phyloP scores from a whole-genome alignment of 2,329 filamentous ascomycete genomes.

The Aspergillus hiratsukae region DNA sequence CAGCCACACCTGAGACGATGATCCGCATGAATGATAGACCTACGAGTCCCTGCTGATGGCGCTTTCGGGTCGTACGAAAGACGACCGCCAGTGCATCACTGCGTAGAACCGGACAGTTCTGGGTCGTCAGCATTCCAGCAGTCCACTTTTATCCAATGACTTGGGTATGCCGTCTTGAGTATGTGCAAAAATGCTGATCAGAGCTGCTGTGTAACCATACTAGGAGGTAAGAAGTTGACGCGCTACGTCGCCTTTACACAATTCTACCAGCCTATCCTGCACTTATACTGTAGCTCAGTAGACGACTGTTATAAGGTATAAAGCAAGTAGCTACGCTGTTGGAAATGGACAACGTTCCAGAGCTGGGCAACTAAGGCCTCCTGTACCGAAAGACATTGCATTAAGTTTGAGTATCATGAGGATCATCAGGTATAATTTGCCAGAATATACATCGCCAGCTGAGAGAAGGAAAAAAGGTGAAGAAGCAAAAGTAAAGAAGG shows the following conservation, averaged over 20 bases:
- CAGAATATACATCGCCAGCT: constrained; percentile 3
- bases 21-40: background rate
- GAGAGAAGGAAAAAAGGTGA: constrained; percentile 5
- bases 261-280: background rate
- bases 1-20: background rate
- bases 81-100: too few species aligned
- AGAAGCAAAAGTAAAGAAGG: constrained; percentile 3
- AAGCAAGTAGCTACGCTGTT: background rate
- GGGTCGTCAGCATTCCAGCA: background rate
- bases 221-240: background rate
- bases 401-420: constrained; percentile 16
- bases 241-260: background rate
- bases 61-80: background rate
- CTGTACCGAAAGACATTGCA: constrained; percentile 12
- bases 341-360: background rate
- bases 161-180: background rate
- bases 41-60: background rate
- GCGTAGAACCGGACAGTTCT: background rate
- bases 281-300: background rate
- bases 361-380: background rate
- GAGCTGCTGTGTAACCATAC: background rate
- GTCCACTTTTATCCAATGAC: background rate
- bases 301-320: background rate
- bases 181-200: background rate
- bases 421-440: constrained; percentile 15